A percentile compares a stretch with the other conserved stretches of the same genome.
phyloP scores from a whole-genome alignment of 306 rosid species.

The Cicer bijugum region DNA sequence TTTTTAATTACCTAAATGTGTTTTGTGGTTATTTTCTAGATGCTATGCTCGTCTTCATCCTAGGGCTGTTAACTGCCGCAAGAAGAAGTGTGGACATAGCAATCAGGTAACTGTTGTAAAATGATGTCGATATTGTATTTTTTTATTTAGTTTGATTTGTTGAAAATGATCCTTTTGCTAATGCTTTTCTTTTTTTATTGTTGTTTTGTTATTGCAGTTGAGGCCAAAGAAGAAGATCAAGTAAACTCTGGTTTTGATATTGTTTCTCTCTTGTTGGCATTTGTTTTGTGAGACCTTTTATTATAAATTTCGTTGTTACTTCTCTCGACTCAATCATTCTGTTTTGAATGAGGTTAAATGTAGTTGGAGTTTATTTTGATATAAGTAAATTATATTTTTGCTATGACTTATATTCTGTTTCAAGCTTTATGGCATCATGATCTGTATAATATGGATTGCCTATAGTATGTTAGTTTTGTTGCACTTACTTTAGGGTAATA shows the following conservation, averaged over 20 bases:
- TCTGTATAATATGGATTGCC: neutral
- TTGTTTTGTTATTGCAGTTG: constrained; percentile 54
- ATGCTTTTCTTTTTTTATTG: neutral
- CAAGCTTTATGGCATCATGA: neutral
- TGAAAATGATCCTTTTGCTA: fast-evolving
- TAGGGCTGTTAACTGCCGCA: constrained; percentile 81
- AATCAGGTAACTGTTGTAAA: constrained; percentile 56
- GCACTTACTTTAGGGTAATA: too few species aligned
- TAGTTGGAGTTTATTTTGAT: neutral
- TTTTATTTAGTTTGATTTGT: neutral
- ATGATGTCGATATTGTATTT: neutral
- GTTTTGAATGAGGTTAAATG: neutral
- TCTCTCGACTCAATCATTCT: neutral
- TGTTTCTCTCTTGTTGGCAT: neutral
- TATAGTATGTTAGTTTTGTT: too few species aligned
- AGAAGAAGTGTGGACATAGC: constrained; percentile 86
- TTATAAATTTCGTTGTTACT: neutral
- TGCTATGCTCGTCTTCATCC: constrained; percentile 88
- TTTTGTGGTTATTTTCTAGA: constrained; percentile 31
- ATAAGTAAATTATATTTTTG: neutral
- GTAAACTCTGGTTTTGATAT: constrained; percentile 43
- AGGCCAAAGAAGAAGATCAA: constrained; percentile 96
- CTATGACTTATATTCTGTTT: neutral
- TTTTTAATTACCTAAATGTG: too few species aligned
- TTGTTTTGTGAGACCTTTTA: neutral